A percentile compares a stretch with the other conserved stretches of the same genome.
Conservation (phyloP, 192 early-diverging fungal genomes). For the Chytriomyces sp. region DNA sequence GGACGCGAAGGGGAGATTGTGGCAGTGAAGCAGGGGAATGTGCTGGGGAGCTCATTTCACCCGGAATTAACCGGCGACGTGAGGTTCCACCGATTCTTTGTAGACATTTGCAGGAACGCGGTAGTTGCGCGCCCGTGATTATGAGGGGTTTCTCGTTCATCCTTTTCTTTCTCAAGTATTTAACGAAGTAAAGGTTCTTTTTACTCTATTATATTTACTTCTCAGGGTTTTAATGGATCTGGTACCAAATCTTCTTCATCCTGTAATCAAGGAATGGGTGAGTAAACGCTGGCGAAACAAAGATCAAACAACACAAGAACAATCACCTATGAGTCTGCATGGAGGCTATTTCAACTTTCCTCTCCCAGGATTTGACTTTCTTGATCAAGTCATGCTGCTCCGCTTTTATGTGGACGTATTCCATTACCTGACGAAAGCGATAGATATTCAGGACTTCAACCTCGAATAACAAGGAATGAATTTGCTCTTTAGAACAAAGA, state of each 20-base stretch:
- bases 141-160: too few relatives aligned
- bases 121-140: too few relatives aligned
- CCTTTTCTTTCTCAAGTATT: too few relatives aligned
- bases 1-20: constrained; percentile 70
- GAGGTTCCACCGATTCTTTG: constrained; percentile 88
- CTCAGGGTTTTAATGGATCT: too few relatives aligned
- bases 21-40: constrained; percentile 83
- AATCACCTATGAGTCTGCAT: constrained; percentile 55
- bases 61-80: constrained; percentile 92
- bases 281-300: not conserved
- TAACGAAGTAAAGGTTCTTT: too few relatives aligned
- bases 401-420: constrained; percentile 52
- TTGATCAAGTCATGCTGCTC: constrained; percentile 53
- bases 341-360: constrained; percentile 59
- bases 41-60: constrained; percentile 93
- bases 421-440: constrained; percentile 48
- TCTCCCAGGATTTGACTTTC: constrained; percentile 57
- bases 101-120: constrained; percentile 34
- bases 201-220: too few relatives aligned
- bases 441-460: not conserved
- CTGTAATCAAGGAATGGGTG: constrained; percentile 18
- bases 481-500: too few relatives aligned
- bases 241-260: constrained; percentile 52
- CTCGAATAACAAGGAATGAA: not conserved
- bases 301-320: not conserved